A percentile compares a stretch with the other conserved stretches of the same genome.
These are phyloP conservation scores for Dalbergia cochinchinensis DNA, from an alignment of 306 rosid species.

Conservation along the genomic window DNA sequence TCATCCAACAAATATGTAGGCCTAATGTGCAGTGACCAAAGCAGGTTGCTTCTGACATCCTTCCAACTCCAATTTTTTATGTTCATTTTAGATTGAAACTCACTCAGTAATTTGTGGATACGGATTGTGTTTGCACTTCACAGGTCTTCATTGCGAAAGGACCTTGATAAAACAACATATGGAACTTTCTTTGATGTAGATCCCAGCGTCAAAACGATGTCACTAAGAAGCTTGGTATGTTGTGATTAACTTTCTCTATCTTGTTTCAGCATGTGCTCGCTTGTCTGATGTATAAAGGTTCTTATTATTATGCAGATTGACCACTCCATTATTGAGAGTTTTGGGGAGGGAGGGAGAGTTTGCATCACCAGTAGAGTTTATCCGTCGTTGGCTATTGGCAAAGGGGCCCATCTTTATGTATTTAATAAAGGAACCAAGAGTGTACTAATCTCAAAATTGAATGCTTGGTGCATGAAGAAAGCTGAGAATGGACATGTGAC, in stretches of 20 bases:
- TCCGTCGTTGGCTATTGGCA: conserved; percentile 55
- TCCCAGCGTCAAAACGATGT: conserved; percentile 41
- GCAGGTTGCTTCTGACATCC: conserved; percentile 52
- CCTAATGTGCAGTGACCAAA: conserved; percentile 72
- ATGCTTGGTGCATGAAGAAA: conserved; percentile 65
- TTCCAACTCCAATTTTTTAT: neutral
- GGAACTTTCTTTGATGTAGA: conserved; percentile 60
- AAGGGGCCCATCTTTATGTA: conserved; percentile 56
- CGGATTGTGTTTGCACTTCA: neutral
- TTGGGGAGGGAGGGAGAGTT: conserved; percentile 66
- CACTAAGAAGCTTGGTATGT: conserved; percentile 68
- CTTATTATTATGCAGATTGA: conserved; percentile 62
- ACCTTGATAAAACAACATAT: conserved; percentile 61
- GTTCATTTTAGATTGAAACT: neutral
- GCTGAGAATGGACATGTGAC: conserved; percentile 41
- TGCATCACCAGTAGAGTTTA: conserved; percentile 70
- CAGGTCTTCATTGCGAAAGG: conserved; percentile 65
- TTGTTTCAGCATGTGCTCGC: neutral
- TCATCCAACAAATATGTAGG: conserved; percentile 51
- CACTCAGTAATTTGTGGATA: neutral
- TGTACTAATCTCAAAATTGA: conserved; percentile 48
- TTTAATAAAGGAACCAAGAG: conserved; percentile 61
- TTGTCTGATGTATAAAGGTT: neutral
- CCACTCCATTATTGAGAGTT: conserved; percentile 67
- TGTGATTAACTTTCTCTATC: neutral